Evolutionary conservation across 1,139 yeast species (phyloP).

Genomic region (Arxiozyma telluris): DNA sequence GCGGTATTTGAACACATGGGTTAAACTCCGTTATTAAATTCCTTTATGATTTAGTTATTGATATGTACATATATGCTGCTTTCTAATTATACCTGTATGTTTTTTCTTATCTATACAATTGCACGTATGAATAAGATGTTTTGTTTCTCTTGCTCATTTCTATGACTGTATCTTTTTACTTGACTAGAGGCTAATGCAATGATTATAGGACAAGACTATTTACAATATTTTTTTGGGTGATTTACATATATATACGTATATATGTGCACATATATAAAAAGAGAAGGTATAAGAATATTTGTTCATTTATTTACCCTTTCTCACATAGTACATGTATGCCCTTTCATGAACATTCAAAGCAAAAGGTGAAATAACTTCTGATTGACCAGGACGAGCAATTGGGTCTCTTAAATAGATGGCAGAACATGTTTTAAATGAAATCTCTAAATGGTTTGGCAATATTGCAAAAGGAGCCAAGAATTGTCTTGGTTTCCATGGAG

Average conservation of each 20-base stretch:
- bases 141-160: background rate
- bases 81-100: background rate
- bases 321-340: slow-evolving; percentile 89
- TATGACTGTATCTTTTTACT: too few species aligned
- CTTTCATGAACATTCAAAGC: slow-evolving; percentile 79
- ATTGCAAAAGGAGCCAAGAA: slow-evolving; percentile 89
- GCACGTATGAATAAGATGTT: background rate
- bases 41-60: background rate
- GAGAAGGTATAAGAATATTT: background rate
- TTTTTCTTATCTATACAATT: background rate
- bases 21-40: slow-evolving; percentile 18
- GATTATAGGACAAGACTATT: slow-evolving; percentile 3
- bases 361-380: slow-evolving; percentile 91
- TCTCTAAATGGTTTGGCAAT: slow-evolving; percentile 83
- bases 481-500: slow-evolving; percentile 95
- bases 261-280: too few species aligned
- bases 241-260: background rate
- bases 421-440: slow-evolving; percentile 85
- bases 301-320: slow-evolving; percentile 52
- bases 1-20: slow-evolving; percentile 54
- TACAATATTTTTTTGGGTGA: background rate
- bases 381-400: slow-evolving; percentile 92
- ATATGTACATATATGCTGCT: background rate
- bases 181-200: background rate
- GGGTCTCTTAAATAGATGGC: slow-evolving; percentile 95